Base-by-base conservation (phyloP, 2,329 filamentous ascomycete genomes). In the Botrytis paeoniae region DNA sequence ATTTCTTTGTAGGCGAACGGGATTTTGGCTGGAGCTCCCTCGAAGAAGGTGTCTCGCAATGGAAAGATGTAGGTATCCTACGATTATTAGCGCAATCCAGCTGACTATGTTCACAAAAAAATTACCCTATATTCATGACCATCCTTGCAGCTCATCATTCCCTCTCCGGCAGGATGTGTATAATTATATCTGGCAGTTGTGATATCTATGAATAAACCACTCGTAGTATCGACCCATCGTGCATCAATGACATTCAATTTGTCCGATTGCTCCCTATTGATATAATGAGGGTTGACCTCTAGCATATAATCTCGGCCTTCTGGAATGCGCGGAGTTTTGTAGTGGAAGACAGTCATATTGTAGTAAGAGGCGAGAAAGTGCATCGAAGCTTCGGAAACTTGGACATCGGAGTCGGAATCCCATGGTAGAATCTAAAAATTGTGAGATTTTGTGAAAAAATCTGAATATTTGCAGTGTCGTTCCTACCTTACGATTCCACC, bases 161-260 rank as follows among this genome's bases (percentile, higher is more conserved):
- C 85, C 35, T 75, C 82, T 73, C 37, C 86, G 81, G 73, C 80
- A 3, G 82, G 79, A 57, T 87, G 84, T 0, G 76, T 78, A n/a
- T 74, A 32, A 69, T 80, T 79, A 48, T 81, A 79, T 69, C 79
- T 88, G 60, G 95, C 83, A n/a, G 89, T 92, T 4, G 93, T 96
- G 79, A 97, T 94, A 81, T 96, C 93, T 81, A 96, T 90, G 81
- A 92, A 97, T 78, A 95, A 86, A 72, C 93, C 93, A 77, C 90
- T 95, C 73, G 84, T 83, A 73, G 87, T 87, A 81, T 96, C 93
- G 78, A 96, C 92, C 92, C 93, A 97, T 74, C 93, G 87, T 45
- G 91, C 93, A 82, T 96, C 93, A 78, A 96, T 96, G 73, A 95
- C 87, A 81, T 97, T 97, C 79, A 87, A 83, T 54, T 91, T 92